Percentiles rank a stretch among this genome's conserved stretches.
Conservation (phyloP, 768 basidiomycete species). For the Cubamyces lactineus region DNA sequence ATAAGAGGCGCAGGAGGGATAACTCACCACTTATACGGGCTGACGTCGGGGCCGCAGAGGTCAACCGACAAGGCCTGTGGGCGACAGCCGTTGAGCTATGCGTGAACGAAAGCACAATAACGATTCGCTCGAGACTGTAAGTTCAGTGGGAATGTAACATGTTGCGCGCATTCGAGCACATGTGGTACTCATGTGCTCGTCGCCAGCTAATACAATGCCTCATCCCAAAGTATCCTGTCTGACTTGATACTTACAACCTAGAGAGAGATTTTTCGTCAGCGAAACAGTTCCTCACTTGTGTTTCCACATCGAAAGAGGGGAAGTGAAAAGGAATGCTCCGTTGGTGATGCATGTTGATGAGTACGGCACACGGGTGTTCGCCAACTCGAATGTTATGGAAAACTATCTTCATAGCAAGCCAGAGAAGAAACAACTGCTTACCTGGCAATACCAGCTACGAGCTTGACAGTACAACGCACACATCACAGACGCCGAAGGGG, state of each 20-base stretch:
- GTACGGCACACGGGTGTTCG: constrained; percentile 71
- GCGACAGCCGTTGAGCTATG: neutral
- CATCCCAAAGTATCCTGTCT: neutral
- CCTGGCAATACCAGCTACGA: neutral
- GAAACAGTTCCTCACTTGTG: neutral
- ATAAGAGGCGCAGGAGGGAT: neutral
- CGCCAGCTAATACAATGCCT: constrained; percentile 39
- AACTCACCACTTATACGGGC: constrained; percentile 8
- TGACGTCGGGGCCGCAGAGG: neutral
- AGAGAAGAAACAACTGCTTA: constrained; percentile 38
- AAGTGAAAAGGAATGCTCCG: constrained; percentile 39
- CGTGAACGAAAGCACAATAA: neutral
- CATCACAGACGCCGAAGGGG: neutral
- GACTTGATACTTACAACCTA: constrained; percentile 12
- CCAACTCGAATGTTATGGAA: constrained; percentile 68
- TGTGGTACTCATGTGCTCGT: constrained; percentile 27
- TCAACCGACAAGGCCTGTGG: too few relatives aligned
- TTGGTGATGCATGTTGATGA: constrained; percentile 76
- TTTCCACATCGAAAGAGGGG: neutral
- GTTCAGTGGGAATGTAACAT: constrained; percentile 40
- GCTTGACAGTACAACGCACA: neutral
- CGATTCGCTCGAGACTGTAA: constrained; percentile 6
- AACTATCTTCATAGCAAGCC: constrained; percentile 58
- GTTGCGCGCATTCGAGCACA: constrained; percentile 42
- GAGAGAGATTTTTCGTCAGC: neutral